Percentiles rank a stretch among this genome's conserved stretches.
phyloP scores from a whole-genome alignment of 176 grass and related monocot species.

The Eragrostis nindensis region DNA sequence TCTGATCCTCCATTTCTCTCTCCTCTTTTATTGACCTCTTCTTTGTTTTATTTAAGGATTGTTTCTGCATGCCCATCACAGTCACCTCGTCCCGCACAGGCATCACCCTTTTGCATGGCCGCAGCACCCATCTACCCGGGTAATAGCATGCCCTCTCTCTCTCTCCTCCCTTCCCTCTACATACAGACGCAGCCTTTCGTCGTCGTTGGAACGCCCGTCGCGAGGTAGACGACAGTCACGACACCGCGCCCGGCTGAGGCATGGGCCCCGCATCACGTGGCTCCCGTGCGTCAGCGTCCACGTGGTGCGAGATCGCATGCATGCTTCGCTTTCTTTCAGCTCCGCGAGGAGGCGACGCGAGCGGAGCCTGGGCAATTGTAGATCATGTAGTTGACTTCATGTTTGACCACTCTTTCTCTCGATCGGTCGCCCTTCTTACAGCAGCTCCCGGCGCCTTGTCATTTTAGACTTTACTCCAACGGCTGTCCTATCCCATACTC shows the following conservation, averaged over 20 bases:
- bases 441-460: background rate
- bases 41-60: background rate
- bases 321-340: background rate
- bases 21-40: slow-evolving; percentile 71
- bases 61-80: slow-evolving; percentile 25
- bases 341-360: background rate
- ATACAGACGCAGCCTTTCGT: background rate
- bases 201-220: slow-evolving; percentile 17
- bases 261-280: background rate
- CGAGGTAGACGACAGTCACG: slow-evolving; percentile 31
- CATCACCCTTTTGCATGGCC: slow-evolving; percentile 62
- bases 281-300: slow-evolving; percentile 37
- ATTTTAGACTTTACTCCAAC: too few relatives aligned
- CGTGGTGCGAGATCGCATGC: slow-evolving; percentile 33
- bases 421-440: background rate
- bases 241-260: background rate
- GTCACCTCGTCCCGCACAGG: slow-evolving; percentile 48
- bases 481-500: too few relatives aligned
- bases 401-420: background rate
- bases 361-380: too few relatives aligned
- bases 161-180: slow-evolving; percentile 18
- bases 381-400: background rate
- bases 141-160: slow-evolving; percentile 50
- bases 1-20: too few relatives aligned
- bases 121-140: slow-evolving; percentile 53